Percentiles rank a stretch among this genome's conserved stretches.
phyloP scores from a whole-genome alignment of 176 grass and related monocot genomes.

The Oryza nivara region DNA sequence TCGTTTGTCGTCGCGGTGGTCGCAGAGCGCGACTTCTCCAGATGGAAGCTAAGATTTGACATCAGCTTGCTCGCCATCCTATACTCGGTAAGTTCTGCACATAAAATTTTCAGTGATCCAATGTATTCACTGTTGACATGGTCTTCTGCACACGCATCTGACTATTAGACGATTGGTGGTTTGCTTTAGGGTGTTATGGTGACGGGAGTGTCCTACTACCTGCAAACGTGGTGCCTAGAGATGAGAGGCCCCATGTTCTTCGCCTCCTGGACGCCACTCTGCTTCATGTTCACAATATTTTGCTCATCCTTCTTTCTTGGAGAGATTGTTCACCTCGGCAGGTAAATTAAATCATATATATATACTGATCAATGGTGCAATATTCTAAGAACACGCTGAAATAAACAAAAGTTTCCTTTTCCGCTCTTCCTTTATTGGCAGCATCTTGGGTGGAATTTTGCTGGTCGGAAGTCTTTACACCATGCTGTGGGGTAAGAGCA shows the following conservation, averaged over 20 bases:
- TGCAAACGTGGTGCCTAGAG: constrained; percentile 59
- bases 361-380: too few species aligned
- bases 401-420: too few species aligned
- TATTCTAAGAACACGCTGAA: too few species aligned
- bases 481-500: constrained; percentile 66
- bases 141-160: too few species aligned
- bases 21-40: constrained; percentile 37
- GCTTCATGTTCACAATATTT: constrained; percentile 55
- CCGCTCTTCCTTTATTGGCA: constrained; percentile 12
- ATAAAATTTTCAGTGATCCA: too few species aligned
- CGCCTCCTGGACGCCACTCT: constrained; percentile 44
- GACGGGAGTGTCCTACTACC: constrained; percentile 42
- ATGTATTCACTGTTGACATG: too few species aligned
- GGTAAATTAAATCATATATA: constrained; percentile 19
- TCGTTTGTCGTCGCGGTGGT: constrained; percentile 42
- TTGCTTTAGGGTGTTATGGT: too few species aligned
- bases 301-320: constrained; percentile 47
- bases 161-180: too few species aligned
- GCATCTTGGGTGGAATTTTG: constrained; percentile 60
- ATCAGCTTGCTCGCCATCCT: too few species aligned
- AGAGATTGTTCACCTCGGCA: constrained; percentile 53
- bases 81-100: too few species aligned
- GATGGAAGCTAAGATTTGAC: too few species aligned
- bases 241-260: not conserved
- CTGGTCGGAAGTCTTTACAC: constrained; percentile 62